Evolutionary conservation across 2,329 filamentous ascomycete genomes (phyloP).

Genomic region (Harringtonia lauricola): DNA sequence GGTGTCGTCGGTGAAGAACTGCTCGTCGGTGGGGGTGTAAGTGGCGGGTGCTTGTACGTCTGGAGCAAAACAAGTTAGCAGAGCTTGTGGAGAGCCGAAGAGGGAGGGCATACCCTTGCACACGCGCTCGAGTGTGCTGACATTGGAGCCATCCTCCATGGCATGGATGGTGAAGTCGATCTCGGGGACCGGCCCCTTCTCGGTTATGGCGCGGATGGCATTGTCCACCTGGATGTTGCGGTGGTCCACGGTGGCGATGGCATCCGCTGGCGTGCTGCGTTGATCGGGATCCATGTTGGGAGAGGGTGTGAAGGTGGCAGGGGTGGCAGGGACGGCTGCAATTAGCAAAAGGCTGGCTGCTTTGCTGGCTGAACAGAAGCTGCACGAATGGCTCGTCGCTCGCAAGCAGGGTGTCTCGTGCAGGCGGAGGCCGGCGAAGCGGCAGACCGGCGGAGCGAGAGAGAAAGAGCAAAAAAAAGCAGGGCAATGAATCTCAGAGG

Average conservation of each 20-base stretch:
- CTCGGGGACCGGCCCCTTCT: conserved; percentile 93
- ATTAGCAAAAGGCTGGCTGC: no score
- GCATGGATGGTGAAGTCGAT: conserved; percentile 98
- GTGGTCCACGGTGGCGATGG: conserved; percentile 24
- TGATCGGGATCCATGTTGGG: conserved; percentile 39
- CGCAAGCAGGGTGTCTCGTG: no score
- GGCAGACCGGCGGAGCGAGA: background rate
- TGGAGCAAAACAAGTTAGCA: conserved; percentile 34
- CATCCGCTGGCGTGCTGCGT: conserved; percentile 15
- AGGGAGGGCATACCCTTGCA: conserved; percentile 71
- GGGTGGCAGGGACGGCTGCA: no score
- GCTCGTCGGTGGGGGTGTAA: conserved; percentile 81
- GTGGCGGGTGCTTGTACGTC: conserved; percentile 97
- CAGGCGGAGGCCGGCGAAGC: background rate
- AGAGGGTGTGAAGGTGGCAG: background rate
- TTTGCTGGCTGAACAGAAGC: no score
- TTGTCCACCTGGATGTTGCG: conserved; percentile 65
- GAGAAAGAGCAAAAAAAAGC: background rate
- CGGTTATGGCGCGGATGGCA: conserved; percentile 79
- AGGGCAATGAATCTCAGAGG: background rate
- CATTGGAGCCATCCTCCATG: conserved; percentile 94
- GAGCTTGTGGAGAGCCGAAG: no score
- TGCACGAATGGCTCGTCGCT: no score
- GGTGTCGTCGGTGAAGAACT: conserved; percentile 84
- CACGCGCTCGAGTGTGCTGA: conserved; percentile 90